Base-by-base conservation (phyloP, 2,329 filamentous ascomycete species). In the Alternaria sp. region DNA sequence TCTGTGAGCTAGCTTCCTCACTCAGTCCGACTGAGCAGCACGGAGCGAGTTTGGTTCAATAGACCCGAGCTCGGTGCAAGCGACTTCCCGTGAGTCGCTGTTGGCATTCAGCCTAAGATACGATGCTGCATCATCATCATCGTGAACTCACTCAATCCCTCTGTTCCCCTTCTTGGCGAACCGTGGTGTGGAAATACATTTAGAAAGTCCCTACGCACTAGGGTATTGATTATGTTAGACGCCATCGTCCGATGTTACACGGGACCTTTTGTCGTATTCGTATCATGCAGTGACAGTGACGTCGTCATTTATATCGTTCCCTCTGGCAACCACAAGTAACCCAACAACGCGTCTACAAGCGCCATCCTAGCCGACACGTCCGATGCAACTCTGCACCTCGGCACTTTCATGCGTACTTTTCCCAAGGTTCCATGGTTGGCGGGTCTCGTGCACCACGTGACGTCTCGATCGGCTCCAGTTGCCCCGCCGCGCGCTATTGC, bases 401-500 rank as follows among this genome's bases (percentile, higher is more conserved):
- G 17, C 17, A 24, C 37, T 23, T 1, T 14, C 33, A 39, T 26
- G 5, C 34, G n/a, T 28, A 17, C 14, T 3, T 17, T 17, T 48
- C 13, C 34, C 23, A 39, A 36, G 24, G 33, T 34, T 44, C 26
- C 33, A 28, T 39, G 24, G 17, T 10, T 40, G 13, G 17, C 9
- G 9, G n/a, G 33, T n/a, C 10, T 29, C 44, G 24, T 11, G 31
- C 14, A n/a, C 31, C 60, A 66, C 49, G 59, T 67, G 59, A 66
- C 58, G 46, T 26, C 39, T 56, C 48, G 58, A 51, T 54, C 41
- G 29, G 57, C 40, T 41, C 44, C 53, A 56, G 60, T 42, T 56
- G 56, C 65, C 66, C 66, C 68, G 67, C 67, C 54, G 60, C 57
- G 60, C 59, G 61, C 54, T 46, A 66, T 60, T 40, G 57, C 44